Evolutionary conservation across 2,329 filamentous ascomycete genomes (phyloP), one percentile per base, ranked within the genome.

Genomic region (Fusarium kyushuense): DNA sequence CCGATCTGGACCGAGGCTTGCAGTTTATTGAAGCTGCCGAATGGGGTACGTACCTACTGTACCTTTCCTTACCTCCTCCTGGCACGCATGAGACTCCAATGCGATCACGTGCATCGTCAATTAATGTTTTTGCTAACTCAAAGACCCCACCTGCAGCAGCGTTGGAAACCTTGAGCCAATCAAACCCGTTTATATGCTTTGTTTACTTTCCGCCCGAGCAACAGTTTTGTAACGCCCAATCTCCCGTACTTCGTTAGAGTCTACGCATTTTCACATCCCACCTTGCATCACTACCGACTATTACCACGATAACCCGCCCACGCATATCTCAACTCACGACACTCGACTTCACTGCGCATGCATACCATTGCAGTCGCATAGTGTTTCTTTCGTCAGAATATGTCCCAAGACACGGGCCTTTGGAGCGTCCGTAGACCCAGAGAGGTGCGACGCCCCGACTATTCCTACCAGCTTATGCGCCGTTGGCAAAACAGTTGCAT

Each of bases 341-440:
- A 52, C 33, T 47, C 51, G 35, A 36, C 43, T 47, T 33, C 19
- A 38, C 43, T 48, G 69, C 67, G 63, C 67, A 60, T 58, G 48
- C 48, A 40, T 42, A 47, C 32, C 42, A 58, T 65, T 58, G 54
- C 62, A 42, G 49, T 70, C 71, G 73, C 69, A 49, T 61, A 36
- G 29, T 55, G 48, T 47, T 41, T 36, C 27, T 62, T 45, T 41
- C 41, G 13, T 35, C 52, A 54, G 55, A 74, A 58, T 76, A 96
- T 96, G 93, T 93, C 93, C 82, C 92, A 96, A 82, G 93, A 96
- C 76, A 89, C 89, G 65, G 92, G 92, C 76, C 84, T 96, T 77
- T 97, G 95, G 87, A 97, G 94, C 76, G 93, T 96, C 78, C 93
- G 93, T 81, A 91, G 94, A 76, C 92, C 92, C 72, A 89, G 95